Base-by-base conservation (phyloP, 371 early-diverging fungal species). In the Nematocida ausubeli region DNA sequence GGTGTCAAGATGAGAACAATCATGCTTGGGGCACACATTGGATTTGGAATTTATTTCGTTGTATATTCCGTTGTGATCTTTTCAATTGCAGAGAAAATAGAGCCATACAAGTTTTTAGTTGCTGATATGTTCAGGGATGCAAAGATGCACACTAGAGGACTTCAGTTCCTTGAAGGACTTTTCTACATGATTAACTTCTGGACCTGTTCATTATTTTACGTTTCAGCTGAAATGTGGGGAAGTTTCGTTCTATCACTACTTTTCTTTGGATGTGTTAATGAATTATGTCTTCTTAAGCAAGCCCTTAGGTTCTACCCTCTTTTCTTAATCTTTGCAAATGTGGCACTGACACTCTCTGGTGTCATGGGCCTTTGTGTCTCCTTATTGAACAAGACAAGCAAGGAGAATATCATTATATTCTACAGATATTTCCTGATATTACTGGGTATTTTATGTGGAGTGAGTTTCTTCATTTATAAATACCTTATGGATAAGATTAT, bases 201-300 rank as follows among this genome's bases (percentile, higher is more conserved):
- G 50, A 80, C 85, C 12, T 54, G 84, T 14, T 81, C 87, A 6
- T 42, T 83, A 6, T 67, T 82, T 34, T 87, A 78, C 62, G 80
- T 87, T 2, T 40, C 72, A 22, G 75, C 85, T 42, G 87, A 87
- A 62, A 58, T 85, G 50, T 87, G 85, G 85, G 85, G 87, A 22
- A 81, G 68, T 67, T 42, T 84, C 7, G 80, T 87, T 19, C 80
- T 87, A 9, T 81, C 83, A 4, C 81, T 87, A 58, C 69, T 87
- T 3, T 85, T 84, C 68, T 62, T 85, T 55, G 69, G 70, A 16
- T 84, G 70, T 37, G 40, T 84, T 16, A 85, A 85, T 70, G 85
- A 84, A 50, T 22, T 72, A 3, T 87, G 87, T 57, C 70, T 81
- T 4, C 54, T 81, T 14, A 82, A 66, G n/a, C 85, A 87, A 69